A percentile compares a stretch with the other conserved stretches of the same genome.
These are phyloP conservation scores for Lanmaoa pseudosensibilis DNA, from an alignment of 768 basidiomycete species.

Conservation along the genomic window DNA sequence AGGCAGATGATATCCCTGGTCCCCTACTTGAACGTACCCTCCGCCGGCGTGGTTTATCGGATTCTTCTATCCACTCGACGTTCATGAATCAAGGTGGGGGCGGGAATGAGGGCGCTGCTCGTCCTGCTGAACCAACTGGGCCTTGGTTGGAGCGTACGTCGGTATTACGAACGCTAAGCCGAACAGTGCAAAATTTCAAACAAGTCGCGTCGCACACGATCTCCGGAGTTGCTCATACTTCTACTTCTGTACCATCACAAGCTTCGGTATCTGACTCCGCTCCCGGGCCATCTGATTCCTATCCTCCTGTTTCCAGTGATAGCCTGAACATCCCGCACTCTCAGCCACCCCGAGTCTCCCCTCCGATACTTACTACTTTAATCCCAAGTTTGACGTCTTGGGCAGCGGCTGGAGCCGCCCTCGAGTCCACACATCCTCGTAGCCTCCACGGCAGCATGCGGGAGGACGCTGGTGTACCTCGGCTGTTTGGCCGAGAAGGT, in stretches of 20 bases:
- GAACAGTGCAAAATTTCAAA: constrained; percentile 53
- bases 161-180: constrained; percentile 53
- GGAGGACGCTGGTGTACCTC: constrained; percentile 24
- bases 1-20: constrained; percentile 44
- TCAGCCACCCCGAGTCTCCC: constrained; percentile 22
- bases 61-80: constrained; percentile 89
- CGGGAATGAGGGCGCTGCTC: background rate
- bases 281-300: background rate
- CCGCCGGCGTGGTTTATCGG: constrained; percentile 79
- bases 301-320: constrained; percentile 1
- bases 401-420: constrained; percentile 28
- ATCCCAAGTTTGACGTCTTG: constrained; percentile 38
- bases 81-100: constrained; percentile 61
- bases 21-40: constrained; percentile 68
- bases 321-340: constrained; percentile 12
- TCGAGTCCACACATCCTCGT: constrained; percentile 19
- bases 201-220: constrained; percentile 33
- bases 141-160: constrained; percentile 45
- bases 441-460: constrained; percentile 6
- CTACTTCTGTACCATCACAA: constrained; percentile 7
- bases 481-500: constrained; percentile 29
- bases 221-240: constrained; percentile 18
- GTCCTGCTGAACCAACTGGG: constrained; percentile 8
- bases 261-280: constrained; percentile 12
- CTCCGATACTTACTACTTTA: constrained; percentile 27